These are phyloP conservation scores for Citrullus mucosospermus DNA, from an alignment of 306 rosid genomes.

Conservation along the genomic window DNA sequence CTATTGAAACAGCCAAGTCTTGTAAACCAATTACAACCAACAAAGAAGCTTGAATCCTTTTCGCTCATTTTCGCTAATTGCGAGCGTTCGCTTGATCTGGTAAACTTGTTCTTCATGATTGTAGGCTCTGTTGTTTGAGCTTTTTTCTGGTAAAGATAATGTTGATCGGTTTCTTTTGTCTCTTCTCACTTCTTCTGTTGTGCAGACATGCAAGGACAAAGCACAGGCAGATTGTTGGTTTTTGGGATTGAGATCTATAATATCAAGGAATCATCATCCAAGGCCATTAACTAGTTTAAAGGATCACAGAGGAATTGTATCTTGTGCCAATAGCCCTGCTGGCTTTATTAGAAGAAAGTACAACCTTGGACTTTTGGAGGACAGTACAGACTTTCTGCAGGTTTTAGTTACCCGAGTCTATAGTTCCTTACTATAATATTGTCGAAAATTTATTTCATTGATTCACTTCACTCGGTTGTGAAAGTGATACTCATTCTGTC, in stretches of 20 bases:
- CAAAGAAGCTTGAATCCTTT: slow-evolving; percentile 55
- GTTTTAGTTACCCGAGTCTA: slow-evolving; percentile 22
- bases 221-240: slow-evolving; percentile 70
- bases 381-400: slow-evolving; percentile 45
- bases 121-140: background rate
- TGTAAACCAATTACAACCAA: slow-evolving; percentile 42
- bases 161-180: slow-evolving; percentile 6
- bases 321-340: slow-evolving; percentile 78
- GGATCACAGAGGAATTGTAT: slow-evolving; percentile 55
- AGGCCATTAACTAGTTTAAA: slow-evolving; percentile 35
- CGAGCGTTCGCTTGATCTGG: slow-evolving; percentile 78
- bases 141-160: background rate
- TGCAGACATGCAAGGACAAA: slow-evolving; percentile 74
- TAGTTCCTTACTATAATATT: background rate
- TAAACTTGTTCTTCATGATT: slow-evolving; percentile 6
- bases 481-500: background rate
- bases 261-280: slow-evolving; percentile 37
- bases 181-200: background rate
- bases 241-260: slow-evolving; percentile 58
- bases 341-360: slow-evolving; percentile 63
- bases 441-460: background rate
- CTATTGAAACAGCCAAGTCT: slow-evolving; percentile 40
- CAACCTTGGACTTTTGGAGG: slow-evolving; percentile 72
- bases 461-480: background rate
- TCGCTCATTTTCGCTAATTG: slow-evolving; percentile 56